Evolutionary conservation across 805 yeast species (phyloP).

Genomic region (Groenewaldozyma tartarivorans): DNA sequence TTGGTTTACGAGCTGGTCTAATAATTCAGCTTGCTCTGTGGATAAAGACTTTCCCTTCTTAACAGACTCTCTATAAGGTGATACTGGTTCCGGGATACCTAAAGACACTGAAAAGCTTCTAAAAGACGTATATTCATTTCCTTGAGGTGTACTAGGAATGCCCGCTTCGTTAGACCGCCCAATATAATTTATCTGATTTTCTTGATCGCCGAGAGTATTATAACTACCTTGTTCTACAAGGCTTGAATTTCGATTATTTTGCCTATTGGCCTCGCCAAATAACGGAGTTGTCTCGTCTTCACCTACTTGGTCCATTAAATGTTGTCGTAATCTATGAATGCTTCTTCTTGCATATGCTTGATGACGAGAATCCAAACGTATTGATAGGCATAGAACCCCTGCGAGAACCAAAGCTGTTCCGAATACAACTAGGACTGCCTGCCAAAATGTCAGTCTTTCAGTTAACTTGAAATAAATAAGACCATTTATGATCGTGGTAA

Average conservation of each 20-base stretch:
- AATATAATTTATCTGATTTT: too few species aligned
- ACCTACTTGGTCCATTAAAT: neutral
- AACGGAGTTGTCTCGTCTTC: conserved; percentile 11
- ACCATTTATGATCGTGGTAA: conserved; percentile 58
- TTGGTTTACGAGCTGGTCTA: conserved; percentile 34
- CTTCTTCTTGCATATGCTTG: neutral
- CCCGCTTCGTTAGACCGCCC: neutral
- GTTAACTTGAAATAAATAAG: conserved; percentile 50
- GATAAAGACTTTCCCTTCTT: conserved; percentile 33
- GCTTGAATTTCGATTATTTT: neutral
- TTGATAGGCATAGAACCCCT: conserved; percentile 62
- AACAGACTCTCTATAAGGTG: conserved; percentile 15
- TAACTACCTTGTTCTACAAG: neutral
- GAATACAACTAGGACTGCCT: conserved; percentile 38
- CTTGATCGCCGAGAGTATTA: neutral
- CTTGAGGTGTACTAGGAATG: neutral
- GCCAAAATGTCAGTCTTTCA: conserved; percentile 26
- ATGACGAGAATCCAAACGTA: conserved; percentile 28
- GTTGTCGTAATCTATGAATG: conserved; percentile 1
- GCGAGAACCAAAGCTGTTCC: conserved; percentile 34
- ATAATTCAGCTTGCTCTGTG: conserved; percentile 43
- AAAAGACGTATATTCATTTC: conserved; percentile 22
- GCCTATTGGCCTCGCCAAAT: neutral
- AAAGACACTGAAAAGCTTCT: conserved; percentile 15
- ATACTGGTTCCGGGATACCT: conserved; percentile 15